Conservation (phyloP, 352 stramenopile species). For the Globisporangium okanoganense region DNA sequence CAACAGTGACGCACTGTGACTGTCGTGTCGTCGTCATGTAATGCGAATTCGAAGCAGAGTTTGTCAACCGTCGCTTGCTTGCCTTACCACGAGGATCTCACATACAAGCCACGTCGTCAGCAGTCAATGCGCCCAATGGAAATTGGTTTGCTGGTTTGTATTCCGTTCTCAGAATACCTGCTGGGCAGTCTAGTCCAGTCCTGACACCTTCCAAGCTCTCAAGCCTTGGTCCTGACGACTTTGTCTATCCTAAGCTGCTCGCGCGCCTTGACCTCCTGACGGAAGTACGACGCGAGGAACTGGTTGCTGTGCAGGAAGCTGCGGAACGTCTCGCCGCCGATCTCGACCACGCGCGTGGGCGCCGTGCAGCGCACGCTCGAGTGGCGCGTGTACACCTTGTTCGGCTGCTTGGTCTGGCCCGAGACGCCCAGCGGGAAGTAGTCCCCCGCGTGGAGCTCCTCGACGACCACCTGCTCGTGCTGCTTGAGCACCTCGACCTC, state of each 20-base stretch:
- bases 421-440: conserved; percentile 83
- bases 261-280: conserved; percentile 61
- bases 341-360: conserved; percentile 70
- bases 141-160: no score
- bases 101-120: no score
- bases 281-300: conserved; percentile 79
- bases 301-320: conserved; percentile 83
- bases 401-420: conserved; percentile 52
- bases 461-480: conserved; percentile 62
- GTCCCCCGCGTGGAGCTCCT: conserved; percentile 63
- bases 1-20: no score
- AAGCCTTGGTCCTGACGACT: conserved; percentile 22
- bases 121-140: no score
- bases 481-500: conserved; percentile 70
- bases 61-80: no score
- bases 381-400: conserved; percentile 66
- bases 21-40: no score
- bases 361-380: conserved; percentile 69
- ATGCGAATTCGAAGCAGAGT: no score
- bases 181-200: no score
- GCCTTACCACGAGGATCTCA: no score
- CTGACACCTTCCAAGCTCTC: no score
- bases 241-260: conserved; percentile 61
- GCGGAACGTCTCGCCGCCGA: conserved; percentile 75
- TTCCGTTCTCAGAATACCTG: no score